Evolutionary conservation across 2,329 filamentous ascomycete genomes (phyloP), one percentile per base, ranked within the genome.

Genomic region (Cladosporium austrohemisphaericum): DNA sequence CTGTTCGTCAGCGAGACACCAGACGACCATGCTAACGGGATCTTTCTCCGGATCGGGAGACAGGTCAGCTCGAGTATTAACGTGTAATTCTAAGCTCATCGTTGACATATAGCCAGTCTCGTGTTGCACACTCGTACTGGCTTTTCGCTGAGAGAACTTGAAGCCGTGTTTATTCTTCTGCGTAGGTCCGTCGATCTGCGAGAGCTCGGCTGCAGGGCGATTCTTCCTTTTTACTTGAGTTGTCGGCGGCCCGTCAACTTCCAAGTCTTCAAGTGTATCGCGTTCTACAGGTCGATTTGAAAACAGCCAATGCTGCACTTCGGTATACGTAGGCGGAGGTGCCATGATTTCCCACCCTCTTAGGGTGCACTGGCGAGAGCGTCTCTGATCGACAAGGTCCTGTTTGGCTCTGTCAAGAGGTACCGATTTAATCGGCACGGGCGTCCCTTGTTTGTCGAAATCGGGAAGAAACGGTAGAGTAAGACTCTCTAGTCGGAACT

Each of bases 81-180:
- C 85, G 64, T 98, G 92, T 4, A 97, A 72, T 65, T 98, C 93
- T 5, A 98, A 69, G 57, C 90, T 94, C 88, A 98, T 91, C 14
- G 86, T 89, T 58, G 88, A 95, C 93, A 98, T 97, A 65, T 95
- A 95, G 58, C 93, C 87, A 2, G 82, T 83, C 65, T 94, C 88
- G 57, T 92, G 87, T 60, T 88, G 81, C 14, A 94, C 83, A 57
- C 83, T 89, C 0, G 84, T 86, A 1, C 84, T 84, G 57, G 83
- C 81, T 53, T 79, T 77, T 62, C 84, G 87, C 57, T 91, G 89
- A 0, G 86, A 89, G 65, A 87, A 95, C 64, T 91, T 93, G 73
- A 91, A 92, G 0, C 86, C 88, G 63, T 92, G 77, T 53, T 81
- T 84, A 60, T 88, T 87, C 63, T 79, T 86, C 45, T 92, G 91